Conservation (phyloP, 345 rosid species). For the Conringia planisiliqua region DNA sequence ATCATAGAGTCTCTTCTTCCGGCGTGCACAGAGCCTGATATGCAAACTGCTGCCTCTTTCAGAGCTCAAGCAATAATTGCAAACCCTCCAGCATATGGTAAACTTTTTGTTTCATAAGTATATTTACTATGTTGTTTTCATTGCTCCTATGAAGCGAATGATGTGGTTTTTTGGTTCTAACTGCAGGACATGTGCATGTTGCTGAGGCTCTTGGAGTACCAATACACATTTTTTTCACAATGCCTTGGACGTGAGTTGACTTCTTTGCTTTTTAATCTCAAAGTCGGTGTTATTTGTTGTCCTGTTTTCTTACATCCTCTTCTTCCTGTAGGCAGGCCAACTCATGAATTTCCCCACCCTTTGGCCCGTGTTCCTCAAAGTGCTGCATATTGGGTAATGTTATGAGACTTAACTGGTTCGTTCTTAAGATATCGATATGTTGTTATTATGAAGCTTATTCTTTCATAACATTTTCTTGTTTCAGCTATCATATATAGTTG, state of each 20-base stretch:
- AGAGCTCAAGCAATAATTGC: slow-evolving; percentile 97
- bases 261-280: background rate
- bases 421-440: background rate
- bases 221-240: slow-evolving; percentile 96
- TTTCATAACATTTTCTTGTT: slow-evolving; percentile 8
- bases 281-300: background rate
- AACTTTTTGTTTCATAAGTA: background rate
- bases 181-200: slow-evolving; percentile 91
- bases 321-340: slow-evolving; percentile 89
- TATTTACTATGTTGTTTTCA: background rate
- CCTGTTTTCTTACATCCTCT: slow-evolving; percentile 50
- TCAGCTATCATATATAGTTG: slow-evolving; percentile 88
- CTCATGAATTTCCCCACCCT: slow-evolving; percentile 95
- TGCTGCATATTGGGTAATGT: slow-evolving; percentile 94
- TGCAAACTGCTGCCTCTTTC: slow-evolving; percentile 66
- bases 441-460: background rate
- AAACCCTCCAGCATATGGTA: slow-evolving; percentile 97
- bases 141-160: slow-evolving; percentile 1
- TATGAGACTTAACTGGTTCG: background rate
- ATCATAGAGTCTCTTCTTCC: slow-evolving; percentile 96
- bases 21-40: slow-evolving; percentile 85
- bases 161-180: background rate
- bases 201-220: slow-evolving; percentile 99
- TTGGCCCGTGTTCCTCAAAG: slow-evolving; percentile 93
- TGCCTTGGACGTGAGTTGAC: slow-evolving; percentile 99